Conservation (phyloP, 2,329 filamentous ascomycete genomes). For the Aspergillus latus region DNA sequence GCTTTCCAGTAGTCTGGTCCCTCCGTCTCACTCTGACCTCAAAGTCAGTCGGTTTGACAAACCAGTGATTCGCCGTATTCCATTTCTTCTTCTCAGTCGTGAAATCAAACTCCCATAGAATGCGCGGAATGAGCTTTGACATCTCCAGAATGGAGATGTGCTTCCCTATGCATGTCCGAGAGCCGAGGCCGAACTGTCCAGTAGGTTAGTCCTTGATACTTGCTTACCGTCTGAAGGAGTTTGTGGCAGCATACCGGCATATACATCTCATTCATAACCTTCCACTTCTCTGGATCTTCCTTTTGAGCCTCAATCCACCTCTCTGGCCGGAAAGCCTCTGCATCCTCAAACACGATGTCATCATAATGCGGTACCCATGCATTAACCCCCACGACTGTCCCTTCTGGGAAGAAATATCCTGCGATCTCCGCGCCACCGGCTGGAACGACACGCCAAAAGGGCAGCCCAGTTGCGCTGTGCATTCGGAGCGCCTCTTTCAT, state of each 20-base stretch:
- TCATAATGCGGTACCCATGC: conserved; percentile 48
- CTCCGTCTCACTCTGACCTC: conserved; percentile 29
- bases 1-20: not conserved
- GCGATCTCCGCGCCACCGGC: conserved; percentile 46
- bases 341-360: conserved; percentile 45
- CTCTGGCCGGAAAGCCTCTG: conserved; percentile 47
- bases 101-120: conserved; percentile 34
- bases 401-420: conserved; percentile 43
- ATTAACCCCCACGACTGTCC: conserved; percentile 47
- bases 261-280: conserved; percentile 39
- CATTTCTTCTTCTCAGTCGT: conserved; percentile 25
- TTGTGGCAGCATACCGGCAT: conserved; percentile 36
- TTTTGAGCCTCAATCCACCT: conserved; percentile 44
- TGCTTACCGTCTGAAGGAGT: not conserved
- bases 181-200: conserved; percentile 37
- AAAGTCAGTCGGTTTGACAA: conserved; percentile 47
- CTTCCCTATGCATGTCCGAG: conserved; percentile 34
- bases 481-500: conserved; percentile 56
- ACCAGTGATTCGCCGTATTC: conserved; percentile 44
- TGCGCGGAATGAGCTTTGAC: conserved; percentile 36
- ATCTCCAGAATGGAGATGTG: conserved; percentile 43
- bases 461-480: conserved; percentile 51
- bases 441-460: conserved; percentile 53
- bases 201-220: not conserved
- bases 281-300: conserved; percentile 28